Percentiles rank a stretch among this genome's conserved stretches.
Evolutionary conservation across 768 basidiomycete genomes (phyloP).

Genomic region (Phaeotremella skinneri): DNA sequence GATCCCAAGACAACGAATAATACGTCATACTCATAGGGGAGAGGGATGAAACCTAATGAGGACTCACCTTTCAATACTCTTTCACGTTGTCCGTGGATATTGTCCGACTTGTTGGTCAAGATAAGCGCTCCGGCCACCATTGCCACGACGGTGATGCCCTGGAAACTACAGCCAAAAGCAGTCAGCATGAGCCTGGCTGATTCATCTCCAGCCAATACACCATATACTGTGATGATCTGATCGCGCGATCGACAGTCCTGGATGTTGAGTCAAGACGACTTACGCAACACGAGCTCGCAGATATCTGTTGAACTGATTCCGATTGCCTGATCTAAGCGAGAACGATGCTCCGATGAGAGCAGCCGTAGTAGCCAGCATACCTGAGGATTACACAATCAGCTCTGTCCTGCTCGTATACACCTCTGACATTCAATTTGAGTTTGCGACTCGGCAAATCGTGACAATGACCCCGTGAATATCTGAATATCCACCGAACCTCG

Average conservation of each 20-base stretch:
- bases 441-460: too few species aligned
- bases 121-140: slow-evolving; percentile 34
- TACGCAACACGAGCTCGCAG: slow-evolving; percentile 46
- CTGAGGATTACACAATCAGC: slow-evolving; percentile 17
- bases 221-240: background rate
- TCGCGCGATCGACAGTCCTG: too few species aligned
- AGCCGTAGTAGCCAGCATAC: slow-evolving; percentile 41
- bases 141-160: slow-evolving; percentile 48
- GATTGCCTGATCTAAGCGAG: slow-evolving; percentile 29
- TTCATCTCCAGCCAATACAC: background rate
- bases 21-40: too few species aligned
- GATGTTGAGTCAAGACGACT: slow-evolving; percentile 13
- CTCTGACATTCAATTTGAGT: too few species aligned
- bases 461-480: too few species aligned
- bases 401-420: too few species aligned
- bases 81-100: slow-evolving; percentile 10
- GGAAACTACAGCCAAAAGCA: slow-evolving; percentile 27
- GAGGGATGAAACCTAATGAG: background rate
- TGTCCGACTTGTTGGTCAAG: slow-evolving; percentile 24
- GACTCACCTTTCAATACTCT: slow-evolving; percentile 17
- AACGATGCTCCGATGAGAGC: slow-evolving; percentile 33
- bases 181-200: background rate
- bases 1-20: too few species aligned
- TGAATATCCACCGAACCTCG: too few species aligned
- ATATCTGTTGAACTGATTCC: slow-evolving; percentile 45